phyloP scores from a whole-genome alignment of 495 filamentous ascomycete genomes.

The Friedmanniomyces endolithicus region DNA sequence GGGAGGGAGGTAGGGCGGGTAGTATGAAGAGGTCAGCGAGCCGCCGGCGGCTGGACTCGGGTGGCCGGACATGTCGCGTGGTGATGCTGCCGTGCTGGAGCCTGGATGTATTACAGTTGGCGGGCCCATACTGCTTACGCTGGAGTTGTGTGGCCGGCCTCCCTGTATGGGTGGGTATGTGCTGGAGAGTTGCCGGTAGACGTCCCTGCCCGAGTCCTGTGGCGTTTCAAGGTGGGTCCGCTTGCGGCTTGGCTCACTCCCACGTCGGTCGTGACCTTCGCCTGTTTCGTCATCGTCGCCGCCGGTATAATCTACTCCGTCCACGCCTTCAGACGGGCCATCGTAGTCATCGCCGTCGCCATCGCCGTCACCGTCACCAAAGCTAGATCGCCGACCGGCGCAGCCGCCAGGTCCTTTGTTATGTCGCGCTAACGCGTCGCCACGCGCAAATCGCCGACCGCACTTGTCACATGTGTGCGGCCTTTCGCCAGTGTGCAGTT shows the following conservation, averaged over 20 bases:
- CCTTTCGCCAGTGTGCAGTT: slow-evolving; percentile 91
- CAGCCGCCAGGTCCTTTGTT: slow-evolving; percentile 94
- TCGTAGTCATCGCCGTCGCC: slow-evolving; percentile 38
- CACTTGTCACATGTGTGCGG: slow-evolving; percentile 91
- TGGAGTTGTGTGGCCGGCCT: slow-evolving; percentile 16
- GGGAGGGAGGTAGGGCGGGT: neutral
- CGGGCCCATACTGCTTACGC: slow-evolving; percentile 22
- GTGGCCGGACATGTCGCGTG: slow-evolving; percentile 18
- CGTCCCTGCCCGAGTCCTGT: slow-evolving; percentile 35
- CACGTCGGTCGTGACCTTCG: slow-evolving; percentile 29
- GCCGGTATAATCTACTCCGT: slow-evolving; percentile 53
- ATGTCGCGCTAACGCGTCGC: slow-evolving; percentile 87
- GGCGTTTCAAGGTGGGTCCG: slow-evolving; percentile 41
- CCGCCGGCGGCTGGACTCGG: slow-evolving; percentile 14
- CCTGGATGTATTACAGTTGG: slow-evolving; percentile 20
- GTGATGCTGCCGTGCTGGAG: slow-evolving; percentile 15
- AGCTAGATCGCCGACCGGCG: slow-evolving; percentile 77
- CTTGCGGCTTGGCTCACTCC: slow-evolving; percentile 56
- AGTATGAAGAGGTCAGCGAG: slow-evolving; percentile 4
- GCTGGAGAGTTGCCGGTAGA: slow-evolving; percentile 49
- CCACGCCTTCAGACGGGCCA: slow-evolving; percentile 52
- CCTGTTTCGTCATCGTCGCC: slow-evolving; percentile 44
- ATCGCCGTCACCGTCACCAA: slow-evolving; percentile 71
- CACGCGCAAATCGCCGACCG: slow-evolving; percentile 84
- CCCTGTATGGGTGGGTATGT: slow-evolving; percentile 61